Evolutionary conservation across 495 filamentous ascomycete species (phyloP).

Genomic region (Aspergillus nidulans): DNA sequence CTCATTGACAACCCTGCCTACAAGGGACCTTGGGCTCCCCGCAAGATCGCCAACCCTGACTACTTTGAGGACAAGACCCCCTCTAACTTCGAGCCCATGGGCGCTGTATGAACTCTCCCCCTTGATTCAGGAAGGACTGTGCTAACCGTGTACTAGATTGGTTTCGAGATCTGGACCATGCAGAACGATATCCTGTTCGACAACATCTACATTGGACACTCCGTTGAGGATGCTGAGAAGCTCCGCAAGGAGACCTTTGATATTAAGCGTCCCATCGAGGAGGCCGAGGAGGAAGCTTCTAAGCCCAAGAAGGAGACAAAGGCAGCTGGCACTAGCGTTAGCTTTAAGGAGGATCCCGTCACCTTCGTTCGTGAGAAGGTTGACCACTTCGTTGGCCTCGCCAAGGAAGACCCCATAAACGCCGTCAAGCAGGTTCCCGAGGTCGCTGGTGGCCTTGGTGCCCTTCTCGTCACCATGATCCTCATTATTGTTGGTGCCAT

Average conservation of each 20-base stretch:
- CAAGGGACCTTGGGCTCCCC: constrained; percentile 92
- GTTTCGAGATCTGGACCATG: constrained; percentile 99
- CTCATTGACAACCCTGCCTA: constrained; percentile 97
- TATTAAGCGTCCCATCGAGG: constrained; percentile 83
- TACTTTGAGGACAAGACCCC: constrained; percentile 98
- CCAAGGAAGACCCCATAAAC: constrained; percentile 80
- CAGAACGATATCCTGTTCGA: constrained; percentile 98
- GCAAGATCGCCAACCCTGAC: constrained; percentile 94
- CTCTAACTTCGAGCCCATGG: constrained; percentile 95
- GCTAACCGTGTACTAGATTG: constrained; percentile 55
- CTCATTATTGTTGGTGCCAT: constrained; percentile 60
- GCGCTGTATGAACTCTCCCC: constrained; percentile 61
- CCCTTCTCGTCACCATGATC: constrained; percentile 62
- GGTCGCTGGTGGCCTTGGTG: constrained; percentile 73
- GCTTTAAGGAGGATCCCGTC: constrained; percentile 91
- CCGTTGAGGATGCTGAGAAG: constrained; percentile 85
- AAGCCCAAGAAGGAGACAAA: constrained; percentile 73
- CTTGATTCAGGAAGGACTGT: neutral
- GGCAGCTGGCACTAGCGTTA: constrained; percentile 67
- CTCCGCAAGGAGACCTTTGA: constrained; percentile 90
- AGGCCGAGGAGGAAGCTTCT: constrained; percentile 72
- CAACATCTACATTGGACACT: constrained; percentile 99
- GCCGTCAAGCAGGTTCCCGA: constrained; percentile 91
- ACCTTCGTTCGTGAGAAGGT: constrained; percentile 87
- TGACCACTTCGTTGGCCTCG: constrained; percentile 79